Conservation (phyloP, 805 yeast genomes). For the Candida mattraensis region DNA sequence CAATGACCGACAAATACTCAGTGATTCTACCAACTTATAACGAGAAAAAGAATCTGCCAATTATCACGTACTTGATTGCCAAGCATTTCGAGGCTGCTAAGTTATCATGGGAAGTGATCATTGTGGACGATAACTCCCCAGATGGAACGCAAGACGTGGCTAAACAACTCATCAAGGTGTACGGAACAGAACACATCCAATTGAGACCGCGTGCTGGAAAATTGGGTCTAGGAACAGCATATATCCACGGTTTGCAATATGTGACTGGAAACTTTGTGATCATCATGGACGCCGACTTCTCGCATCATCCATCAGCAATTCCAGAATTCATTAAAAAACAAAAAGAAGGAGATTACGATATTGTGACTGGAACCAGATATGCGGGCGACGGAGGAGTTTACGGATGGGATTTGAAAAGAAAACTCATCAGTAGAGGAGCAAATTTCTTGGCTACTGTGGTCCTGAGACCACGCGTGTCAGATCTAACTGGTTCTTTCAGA, state of each 20-base stretch:
- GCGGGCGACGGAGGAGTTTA: slow-evolving; percentile 81
- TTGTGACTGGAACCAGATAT: slow-evolving; percentile 59
- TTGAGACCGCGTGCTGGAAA: slow-evolving; percentile 75
- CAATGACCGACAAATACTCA: slow-evolving; percentile 54
- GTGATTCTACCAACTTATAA: slow-evolving; percentile 78
- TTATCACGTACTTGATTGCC: slow-evolving; percentile 66
- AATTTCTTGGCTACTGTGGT: slow-evolving; percentile 72
- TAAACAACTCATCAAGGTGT: slow-evolving; percentile 52
- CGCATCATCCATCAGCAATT: slow-evolving; percentile 79
- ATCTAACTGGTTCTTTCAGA: slow-evolving; percentile 76
- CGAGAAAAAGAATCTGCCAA: slow-evolving; percentile 68
- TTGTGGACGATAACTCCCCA: slow-evolving; percentile 79
- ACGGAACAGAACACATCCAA: slow-evolving; percentile 60
- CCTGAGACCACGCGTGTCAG: slow-evolving; percentile 70
- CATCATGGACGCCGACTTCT: slow-evolving; percentile 83
- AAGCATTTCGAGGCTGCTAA: slow-evolving; percentile 58
- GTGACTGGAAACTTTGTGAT: slow-evolving; percentile 74
- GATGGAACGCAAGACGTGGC: slow-evolving; percentile 81
- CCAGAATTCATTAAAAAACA: slow-evolving; percentile 73
- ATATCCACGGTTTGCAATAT: slow-evolving; percentile 70
- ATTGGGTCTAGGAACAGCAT: slow-evolving; percentile 78
- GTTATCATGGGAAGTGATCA: slow-evolving; percentile 72
- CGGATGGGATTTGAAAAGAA: slow-evolving; percentile 83
- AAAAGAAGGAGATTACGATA: slow-evolving; percentile 48
- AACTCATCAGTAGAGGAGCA: slow-evolving; percentile 76